Evolutionary conservation across 768 basidiomycete genomes (phyloP).

Genomic region (Podaxis sp.): DNA sequence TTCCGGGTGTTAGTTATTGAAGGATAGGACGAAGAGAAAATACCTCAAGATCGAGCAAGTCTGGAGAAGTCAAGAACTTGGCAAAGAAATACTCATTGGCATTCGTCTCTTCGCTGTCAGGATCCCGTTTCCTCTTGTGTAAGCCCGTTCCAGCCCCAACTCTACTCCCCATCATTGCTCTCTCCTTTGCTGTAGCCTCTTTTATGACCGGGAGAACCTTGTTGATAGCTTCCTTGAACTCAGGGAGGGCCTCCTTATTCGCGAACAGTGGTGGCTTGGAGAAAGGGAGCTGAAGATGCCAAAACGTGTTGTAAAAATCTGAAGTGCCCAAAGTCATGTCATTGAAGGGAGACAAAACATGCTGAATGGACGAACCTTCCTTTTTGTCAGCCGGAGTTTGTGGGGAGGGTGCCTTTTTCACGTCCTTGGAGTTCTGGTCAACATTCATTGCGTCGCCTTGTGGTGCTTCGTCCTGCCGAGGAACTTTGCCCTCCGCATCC

Average conservation of each 20-base stretch:
- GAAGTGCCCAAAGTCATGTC: not conserved
- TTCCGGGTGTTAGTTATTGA: conserved; percentile 24
- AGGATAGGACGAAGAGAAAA: conserved; percentile 14
- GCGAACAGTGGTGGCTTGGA: conserved; percentile 75
- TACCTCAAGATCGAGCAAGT: conserved; percentile 85
- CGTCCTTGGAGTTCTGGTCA: conserved; percentile 36
- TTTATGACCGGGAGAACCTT: conserved; percentile 76
- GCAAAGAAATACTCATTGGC: conserved; percentile 85
- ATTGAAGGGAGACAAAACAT: not conserved
- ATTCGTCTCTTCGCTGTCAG: conserved; percentile 48
- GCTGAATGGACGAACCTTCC: conserved; percentile 39
- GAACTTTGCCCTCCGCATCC: conserved; percentile 19
- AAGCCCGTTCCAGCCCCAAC: conserved; percentile 45
- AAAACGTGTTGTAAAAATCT: conserved; percentile 88
- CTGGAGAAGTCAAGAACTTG: conserved; percentile 87
- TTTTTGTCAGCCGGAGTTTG: conserved; percentile 43
- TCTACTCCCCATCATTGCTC: conserved; percentile 72
- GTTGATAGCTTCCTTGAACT: conserved; percentile 68
- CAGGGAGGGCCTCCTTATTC: conserved; percentile 45
- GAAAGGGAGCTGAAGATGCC: conserved; percentile 84
- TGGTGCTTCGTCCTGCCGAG: conserved; percentile 13
- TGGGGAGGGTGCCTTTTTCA: conserved; percentile 21
- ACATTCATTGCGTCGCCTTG: conserved; percentile 57
- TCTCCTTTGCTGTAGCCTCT: conserved; percentile 84
- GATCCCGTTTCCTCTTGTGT: conserved; percentile 63